Base-by-base conservation (phyloP, 148 eudicot genomes). In the Rhododendron williamsianum region DNA sequence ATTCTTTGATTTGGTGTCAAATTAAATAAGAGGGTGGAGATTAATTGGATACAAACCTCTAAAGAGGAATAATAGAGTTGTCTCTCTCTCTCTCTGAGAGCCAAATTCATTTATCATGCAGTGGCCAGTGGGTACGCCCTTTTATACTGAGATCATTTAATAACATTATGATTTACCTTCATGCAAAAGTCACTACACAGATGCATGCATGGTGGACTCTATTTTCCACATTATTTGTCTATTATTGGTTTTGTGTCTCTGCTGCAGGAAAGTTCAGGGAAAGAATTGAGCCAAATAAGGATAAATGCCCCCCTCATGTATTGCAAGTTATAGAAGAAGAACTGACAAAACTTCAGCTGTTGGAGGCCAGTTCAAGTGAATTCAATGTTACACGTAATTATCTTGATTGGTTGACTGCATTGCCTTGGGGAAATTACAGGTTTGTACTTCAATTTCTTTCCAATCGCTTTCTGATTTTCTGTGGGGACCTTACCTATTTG, bases 361-460 rank as follows among this genome's bases (percentile, higher is more conserved):
- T 97, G 86, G 99, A 97, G 92, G 99, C 99, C 84, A 97, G 98
- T 92, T 97, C 98, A 85, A 97, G 99, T 87, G 99, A 97, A 90
- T 97, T 97, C 76, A 97, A 95, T 86, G 99, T 97, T 36, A 97
- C 99, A 43, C 96, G 99, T 82, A 97, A 97, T 85, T 97, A 97
- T 92, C 96, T 97, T 84, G 99, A 97, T 89, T 97, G 99, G 99
- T 84, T 97, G 94, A 97, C 98, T 72, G 98, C 96, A 36, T 92
- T 97, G 86, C 99, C 99, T 78, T 97, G 98, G 98, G 98, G 99
- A 85, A 93, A 88, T 88, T 97, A 94, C 94, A 97, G 99, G 99
- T 97, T 83, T 80, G 92, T 83, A 78, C 80, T 13, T 78, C 49
- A 84, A 71, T 86, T 19, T 84, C 43, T 74, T 80, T 69, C 38